Conservation (phyloP, 2,329 filamentous ascomycete genomes). For the Penicillium sp. region DNA sequence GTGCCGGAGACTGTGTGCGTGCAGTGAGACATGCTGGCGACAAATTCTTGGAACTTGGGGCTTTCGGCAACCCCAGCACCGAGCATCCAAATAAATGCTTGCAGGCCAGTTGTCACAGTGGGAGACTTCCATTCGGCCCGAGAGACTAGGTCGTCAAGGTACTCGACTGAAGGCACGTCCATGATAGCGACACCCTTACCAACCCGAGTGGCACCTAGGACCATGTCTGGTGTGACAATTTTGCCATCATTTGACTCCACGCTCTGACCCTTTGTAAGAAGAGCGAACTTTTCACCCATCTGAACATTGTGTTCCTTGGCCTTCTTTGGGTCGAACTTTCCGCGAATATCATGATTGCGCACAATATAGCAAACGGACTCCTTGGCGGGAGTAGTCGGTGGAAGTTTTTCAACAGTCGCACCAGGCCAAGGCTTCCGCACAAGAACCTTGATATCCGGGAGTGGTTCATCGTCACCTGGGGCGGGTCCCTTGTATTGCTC, state of each 20-base stretch:
- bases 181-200: constrained; percentile 77
- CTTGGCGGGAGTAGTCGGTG: constrained; percentile 64
- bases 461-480: constrained; percentile 51
- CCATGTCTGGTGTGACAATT: constrained; percentile 81
- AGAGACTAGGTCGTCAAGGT: constrained; percentile 68
- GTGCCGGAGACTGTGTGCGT: constrained; percentile 77
- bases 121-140: constrained; percentile 71
- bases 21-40: constrained; percentile 59
- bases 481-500: constrained; percentile 69
- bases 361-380: constrained; percentile 85
- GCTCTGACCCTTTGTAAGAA: constrained; percentile 63
- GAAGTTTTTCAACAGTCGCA: constrained; percentile 64
- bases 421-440: constrained; percentile 79
- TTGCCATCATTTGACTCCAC: constrained; percentile 66
- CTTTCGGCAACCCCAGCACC: constrained; percentile 67
- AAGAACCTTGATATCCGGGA: constrained; percentile 69
- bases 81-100: constrained; percentile 78
- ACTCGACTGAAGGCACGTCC: constrained; percentile 71
- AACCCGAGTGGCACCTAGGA: constrained; percentile 66
- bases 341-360: constrained; percentile 72
- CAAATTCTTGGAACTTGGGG: constrained; percentile 67
- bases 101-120: constrained; percentile 66
- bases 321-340: constrained; percentile 71
- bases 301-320: constrained; percentile 67
- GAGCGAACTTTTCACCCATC: constrained; percentile 59